These are phyloP conservation scores for Phytophthora nicotianae DNA, from an alignment of 352 stramenopile genomes.

Conservation along the genomic window DNA sequence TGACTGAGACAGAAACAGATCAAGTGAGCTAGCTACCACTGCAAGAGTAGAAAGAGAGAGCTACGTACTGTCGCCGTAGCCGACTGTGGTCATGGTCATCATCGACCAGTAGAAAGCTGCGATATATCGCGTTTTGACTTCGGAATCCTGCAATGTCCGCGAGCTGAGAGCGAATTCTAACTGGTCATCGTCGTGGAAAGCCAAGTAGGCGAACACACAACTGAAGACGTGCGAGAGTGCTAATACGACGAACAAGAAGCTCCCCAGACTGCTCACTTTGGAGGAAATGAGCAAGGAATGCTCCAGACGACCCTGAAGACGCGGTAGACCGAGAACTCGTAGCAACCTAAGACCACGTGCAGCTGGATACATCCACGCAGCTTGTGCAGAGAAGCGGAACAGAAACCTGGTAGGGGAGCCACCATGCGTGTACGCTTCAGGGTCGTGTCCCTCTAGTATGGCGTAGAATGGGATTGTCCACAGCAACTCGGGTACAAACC, in stretches of 20 bases:
- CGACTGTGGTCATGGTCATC: slow-evolving; percentile 86
- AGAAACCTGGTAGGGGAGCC: slow-evolving; percentile 15
- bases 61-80: slow-evolving; percentile 75
- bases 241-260: slow-evolving; percentile 76
- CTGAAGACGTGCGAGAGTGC: slow-evolving; percentile 85
- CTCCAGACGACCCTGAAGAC: slow-evolving; percentile 67
- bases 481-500: slow-evolving; percentile 65
- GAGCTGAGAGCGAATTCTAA: slow-evolving; percentile 46
- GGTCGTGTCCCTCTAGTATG: slow-evolving; percentile 43
- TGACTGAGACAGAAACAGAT: slow-evolving; percentile 47
- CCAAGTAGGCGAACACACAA: slow-evolving; percentile 75
- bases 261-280: slow-evolving; percentile 74
- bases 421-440: slow-evolving; percentile 13
- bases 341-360: slow-evolving; percentile 54
- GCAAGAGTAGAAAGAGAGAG: not conserved
- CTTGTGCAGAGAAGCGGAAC: slow-evolving; percentile 31
- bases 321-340: slow-evolving; percentile 57
- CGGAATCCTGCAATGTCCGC: slow-evolving; percentile 50
- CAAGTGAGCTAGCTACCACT: not conserved
- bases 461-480: slow-evolving; percentile 78
- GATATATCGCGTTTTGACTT: slow-evolving; percentile 72
- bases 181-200: slow-evolving; percentile 63
- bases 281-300: slow-evolving; percentile 80
- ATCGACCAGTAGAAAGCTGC: slow-evolving; percentile 88
- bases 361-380: slow-evolving; percentile 51